A percentile compares a stretch with the other conserved stretches of the same genome.
These are phyloP conservation scores for Beauveria asiatica DNA, from an alignment of 2,329 filamentous ascomycete genomes.

Conservation along the genomic window DNA sequence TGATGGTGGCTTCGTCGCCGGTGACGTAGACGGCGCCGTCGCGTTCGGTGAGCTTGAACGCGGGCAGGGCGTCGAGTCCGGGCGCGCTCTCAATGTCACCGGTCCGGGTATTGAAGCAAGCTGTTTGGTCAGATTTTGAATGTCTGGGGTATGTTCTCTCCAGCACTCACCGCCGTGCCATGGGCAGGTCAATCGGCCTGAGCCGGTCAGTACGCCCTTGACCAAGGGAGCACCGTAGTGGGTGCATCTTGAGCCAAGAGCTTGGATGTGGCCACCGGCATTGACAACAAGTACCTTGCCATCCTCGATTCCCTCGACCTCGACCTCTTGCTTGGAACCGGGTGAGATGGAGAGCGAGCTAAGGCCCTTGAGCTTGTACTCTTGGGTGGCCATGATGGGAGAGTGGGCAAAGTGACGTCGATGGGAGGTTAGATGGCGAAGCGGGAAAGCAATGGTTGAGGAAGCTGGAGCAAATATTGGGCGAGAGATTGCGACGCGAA, in stretches of 20 bases:
- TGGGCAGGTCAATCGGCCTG: constrained; percentile 81
- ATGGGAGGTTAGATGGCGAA: neutral
- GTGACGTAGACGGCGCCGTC: constrained; percentile 78
- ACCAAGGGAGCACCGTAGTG: constrained; percentile 89
- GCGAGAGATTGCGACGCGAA: neutral
- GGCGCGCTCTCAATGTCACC: constrained; percentile 95
- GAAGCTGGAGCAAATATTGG: neutral
- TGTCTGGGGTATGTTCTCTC: neutral
- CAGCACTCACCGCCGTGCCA: constrained; percentile 77
- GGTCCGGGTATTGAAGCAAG: constrained; percentile 83
- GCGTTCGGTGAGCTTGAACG: constrained; percentile 73
- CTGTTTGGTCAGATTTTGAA: constrained; percentile 33
- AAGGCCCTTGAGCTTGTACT: constrained; percentile 69
- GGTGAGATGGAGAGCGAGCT: constrained; percentile 65
- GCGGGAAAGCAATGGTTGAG: neutral
- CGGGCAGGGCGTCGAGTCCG: constrained; percentile 74
- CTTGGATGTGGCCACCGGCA: constrained; percentile 65
- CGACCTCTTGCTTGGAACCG: constrained; percentile 78
- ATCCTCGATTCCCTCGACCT: constrained; percentile 80
- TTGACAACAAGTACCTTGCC: constrained; percentile 85
- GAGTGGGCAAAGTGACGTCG: neutral
- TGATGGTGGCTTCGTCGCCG: constrained; percentile 70
- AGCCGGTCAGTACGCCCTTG: constrained; percentile 74
- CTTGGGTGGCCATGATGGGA: constrained; percentile 39
- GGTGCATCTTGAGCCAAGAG: constrained; percentile 73